These are phyloP conservation scores for Pseudogymnoascus pannorum DNA, from an alignment of 2,329 filamentous ascomycete genomes.

Conservation along the genomic window DNA sequence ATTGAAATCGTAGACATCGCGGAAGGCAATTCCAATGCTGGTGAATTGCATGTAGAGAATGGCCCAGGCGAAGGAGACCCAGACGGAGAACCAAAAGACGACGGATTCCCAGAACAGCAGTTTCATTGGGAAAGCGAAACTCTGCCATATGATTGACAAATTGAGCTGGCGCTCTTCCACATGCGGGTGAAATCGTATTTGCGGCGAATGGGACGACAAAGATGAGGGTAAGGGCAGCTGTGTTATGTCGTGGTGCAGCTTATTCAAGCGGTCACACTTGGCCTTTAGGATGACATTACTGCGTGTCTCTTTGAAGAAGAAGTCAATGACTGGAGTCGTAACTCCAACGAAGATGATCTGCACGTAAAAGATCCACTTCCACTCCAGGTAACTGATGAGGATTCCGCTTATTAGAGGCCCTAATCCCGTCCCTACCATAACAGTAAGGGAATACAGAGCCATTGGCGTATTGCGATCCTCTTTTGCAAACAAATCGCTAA, in stretches of 20 bases:
- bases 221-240: too few species aligned
- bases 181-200: too few species aligned
- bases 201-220: too few species aligned
- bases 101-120: too few species aligned
- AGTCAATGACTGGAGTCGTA: slow-evolving; percentile 54
- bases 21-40: slow-evolving; percentile 72
- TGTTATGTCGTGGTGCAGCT: too few species aligned
- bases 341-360: slow-evolving; percentile 64
- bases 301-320: slow-evolving; percentile 81
- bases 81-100: slow-evolving; percentile 80
- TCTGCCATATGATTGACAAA: too few species aligned
- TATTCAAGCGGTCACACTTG: too few species aligned
- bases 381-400: slow-evolving; percentile 58
- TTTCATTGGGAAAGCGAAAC: too few species aligned
- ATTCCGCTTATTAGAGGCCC: slow-evolving; percentile 68
- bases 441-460: slow-evolving; percentile 76
- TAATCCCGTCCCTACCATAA: slow-evolving; percentile 69
- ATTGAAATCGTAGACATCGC: slow-evolving; percentile 58
- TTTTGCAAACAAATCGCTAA: slow-evolving; percentile 77
- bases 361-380: slow-evolving; percentile 87
- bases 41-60: slow-evolving; percentile 79
- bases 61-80: slow-evolving; percentile 86
- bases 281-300: too few species aligned
- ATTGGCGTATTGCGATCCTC: slow-evolving; percentile 79
- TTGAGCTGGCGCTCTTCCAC: too few species aligned